phyloP scores from a whole-genome alignment of 2,329 filamentous ascomycete species.

The Bipolaris sorokiniana region DNA sequence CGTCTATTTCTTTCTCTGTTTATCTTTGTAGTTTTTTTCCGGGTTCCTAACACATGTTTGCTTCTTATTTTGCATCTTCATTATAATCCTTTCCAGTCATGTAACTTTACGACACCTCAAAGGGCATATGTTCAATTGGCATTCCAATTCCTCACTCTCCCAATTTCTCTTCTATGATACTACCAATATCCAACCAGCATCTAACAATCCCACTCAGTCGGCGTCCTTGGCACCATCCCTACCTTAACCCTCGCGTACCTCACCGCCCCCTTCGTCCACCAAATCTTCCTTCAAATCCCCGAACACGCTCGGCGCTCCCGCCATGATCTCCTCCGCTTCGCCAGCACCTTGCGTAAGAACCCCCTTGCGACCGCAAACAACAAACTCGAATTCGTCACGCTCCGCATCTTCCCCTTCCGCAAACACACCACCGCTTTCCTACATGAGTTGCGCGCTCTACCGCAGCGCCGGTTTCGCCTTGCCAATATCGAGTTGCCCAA shows the following conservation, averaged over 20 bases:
- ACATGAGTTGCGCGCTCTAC: slow-evolving; percentile 43
- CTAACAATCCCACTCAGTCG: slow-evolving; percentile 26
- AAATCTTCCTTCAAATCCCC: slow-evolving; percentile 43
- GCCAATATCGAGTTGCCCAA: slow-evolving; percentile 45
- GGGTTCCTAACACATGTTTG: too few species aligned
- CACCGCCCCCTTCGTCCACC: slow-evolving; percentile 47
- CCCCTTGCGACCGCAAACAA: slow-evolving; percentile 28
- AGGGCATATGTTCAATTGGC: too few species aligned
- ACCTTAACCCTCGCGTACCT: slow-evolving; percentile 42
- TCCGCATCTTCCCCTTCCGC: slow-evolving; percentile 44
- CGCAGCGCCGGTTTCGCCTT: slow-evolving; percentile 32
- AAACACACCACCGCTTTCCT: slow-evolving; percentile 38
- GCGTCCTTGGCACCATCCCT: slow-evolving; percentile 39
- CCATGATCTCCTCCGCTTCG: slow-evolving; percentile 35
- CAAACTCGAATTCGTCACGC: slow-evolving; percentile 44
- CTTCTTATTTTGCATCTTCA: too few species aligned
- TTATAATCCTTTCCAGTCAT: too few species aligned
- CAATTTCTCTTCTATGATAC: rapidly evolving
- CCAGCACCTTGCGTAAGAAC: slow-evolving; percentile 22
- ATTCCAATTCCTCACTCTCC: too few species aligned
- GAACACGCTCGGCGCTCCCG: slow-evolving; percentile 33
- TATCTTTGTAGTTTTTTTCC: too few species aligned
- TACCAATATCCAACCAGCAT: background rate
- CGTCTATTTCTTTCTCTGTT: too few species aligned
- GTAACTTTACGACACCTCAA: too few species aligned